Base-by-base conservation (phyloP, 1,284 basidiomycete genomes). In the Sporisorium graminicola region DNA sequence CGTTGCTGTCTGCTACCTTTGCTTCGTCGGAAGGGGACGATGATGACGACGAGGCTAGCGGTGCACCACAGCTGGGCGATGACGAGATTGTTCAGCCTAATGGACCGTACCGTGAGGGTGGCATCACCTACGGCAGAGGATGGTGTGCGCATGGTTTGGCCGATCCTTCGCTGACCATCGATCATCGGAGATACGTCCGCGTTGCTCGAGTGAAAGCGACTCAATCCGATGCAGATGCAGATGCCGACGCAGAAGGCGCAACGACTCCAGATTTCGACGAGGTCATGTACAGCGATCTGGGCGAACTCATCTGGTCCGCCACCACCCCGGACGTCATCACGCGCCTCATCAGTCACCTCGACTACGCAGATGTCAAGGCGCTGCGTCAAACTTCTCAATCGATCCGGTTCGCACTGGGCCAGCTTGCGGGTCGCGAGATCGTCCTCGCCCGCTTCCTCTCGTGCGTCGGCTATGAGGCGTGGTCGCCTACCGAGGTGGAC, bases 361-460 rank as follows among this genome's bases (percentile, higher is more conserved):
- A 83, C 61, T 74, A 79, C n/a, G 62, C 66, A 20, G 83, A 85
- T 22, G 61, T 85, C 59, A 82, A 82, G 35, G 70, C 66, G 16
- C 63, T 85, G 16, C 78, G 77, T 27, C 79, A 85, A 51, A 81
- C 78, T 4, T 79, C 77, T 3, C 59, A 60, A 12, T 64, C 71
- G 14, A 71, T 83, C 18, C 81, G 83, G 5, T 64, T 59, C 46
- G 65, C 75, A 16, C 65, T 84, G 2, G 57, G 64, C 8, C 65
- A 77, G 29, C 57, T 68, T 2, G 77, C 52, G 1, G 74, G 79
- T 16, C 74, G 76, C 22, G 81, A 82, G 26, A 33, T 76, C 10
- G 64, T 83, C n/a, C 72, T 85, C 26, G 22, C 60, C 9, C 80
- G 78, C 42, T 85, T 82, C 74, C 77, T 85, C 13, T 69, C 71